Evolutionary conservation across 2,329 filamentous ascomycete species (phyloP).

Genomic region (Falciphora oryzae): DNA sequence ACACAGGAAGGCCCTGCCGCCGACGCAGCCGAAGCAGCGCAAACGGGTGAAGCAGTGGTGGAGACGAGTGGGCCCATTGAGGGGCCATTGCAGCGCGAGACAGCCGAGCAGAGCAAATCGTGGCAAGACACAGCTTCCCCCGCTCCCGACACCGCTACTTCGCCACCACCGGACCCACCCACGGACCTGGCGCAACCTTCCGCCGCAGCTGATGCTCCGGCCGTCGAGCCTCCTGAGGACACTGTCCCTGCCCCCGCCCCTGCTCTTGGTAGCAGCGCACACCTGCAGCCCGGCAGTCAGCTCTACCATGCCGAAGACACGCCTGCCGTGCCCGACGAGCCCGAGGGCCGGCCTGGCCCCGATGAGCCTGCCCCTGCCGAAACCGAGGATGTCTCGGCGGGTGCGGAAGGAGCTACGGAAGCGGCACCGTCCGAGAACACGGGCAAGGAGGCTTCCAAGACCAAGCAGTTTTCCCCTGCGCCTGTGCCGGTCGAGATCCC

Average conservation of each 20-base stretch:
- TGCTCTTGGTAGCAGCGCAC: not conserved
- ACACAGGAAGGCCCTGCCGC: not conserved
- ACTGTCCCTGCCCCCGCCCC: not conserved
- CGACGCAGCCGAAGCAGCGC: not conserved
- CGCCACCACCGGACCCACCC: conserved; percentile 18
- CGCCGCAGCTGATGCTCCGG: not conserved
- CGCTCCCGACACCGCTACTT: conserved; percentile 21
- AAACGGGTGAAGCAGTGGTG: conserved; percentile 3
- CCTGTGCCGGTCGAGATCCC: not conserved
- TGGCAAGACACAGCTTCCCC: conserved; percentile 19
- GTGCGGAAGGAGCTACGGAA: not conserved
- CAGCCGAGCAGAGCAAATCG: conserved; percentile 21
- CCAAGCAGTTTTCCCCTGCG: not conserved
- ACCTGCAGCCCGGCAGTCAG: not conserved
- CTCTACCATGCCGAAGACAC: not conserved
- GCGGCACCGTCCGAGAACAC: no score
- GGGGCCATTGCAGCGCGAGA: conserved; percentile 14
- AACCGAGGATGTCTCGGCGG: not conserved
- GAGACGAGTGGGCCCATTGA: conserved; percentile 15
- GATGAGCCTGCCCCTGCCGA: no score
- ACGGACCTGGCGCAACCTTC: conserved; percentile 6
- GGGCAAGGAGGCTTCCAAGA: no score
- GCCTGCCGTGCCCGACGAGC: not conserved
- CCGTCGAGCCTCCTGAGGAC: conserved; percentile 5
- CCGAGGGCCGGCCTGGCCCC: not conserved